Conservation (phyloP, 345 rosid genomes). For the Euphorbia lathyris region DNA sequence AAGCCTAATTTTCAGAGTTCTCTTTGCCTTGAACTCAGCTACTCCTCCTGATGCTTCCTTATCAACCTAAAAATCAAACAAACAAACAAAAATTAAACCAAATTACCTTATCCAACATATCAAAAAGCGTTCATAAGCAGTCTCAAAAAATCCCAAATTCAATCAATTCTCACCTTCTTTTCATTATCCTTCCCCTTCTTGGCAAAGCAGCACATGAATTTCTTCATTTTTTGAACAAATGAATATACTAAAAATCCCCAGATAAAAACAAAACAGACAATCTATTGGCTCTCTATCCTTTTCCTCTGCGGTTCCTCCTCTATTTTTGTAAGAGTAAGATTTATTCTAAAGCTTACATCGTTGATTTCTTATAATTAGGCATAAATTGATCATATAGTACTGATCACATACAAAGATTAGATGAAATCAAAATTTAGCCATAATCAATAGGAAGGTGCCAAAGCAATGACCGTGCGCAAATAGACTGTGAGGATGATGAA, state of each 20-base stretch:
- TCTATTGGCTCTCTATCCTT: not conserved
- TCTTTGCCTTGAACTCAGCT: slow-evolving; percentile 25
- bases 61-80: slow-evolving; percentile 32
- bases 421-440: slow-evolving; percentile 45
- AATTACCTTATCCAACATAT: not conserved
- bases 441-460: slow-evolving; percentile 73
- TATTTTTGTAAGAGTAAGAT: too few species aligned
- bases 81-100: slow-evolving; percentile 4
- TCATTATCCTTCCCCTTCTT: slow-evolving; percentile 39
- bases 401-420: slow-evolving; percentile 18
- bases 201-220: slow-evolving; percentile 43
- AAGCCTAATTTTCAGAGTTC: slow-evolving; percentile 43
- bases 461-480: slow-evolving; percentile 31
- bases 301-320: not conserved
- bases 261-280: not conserved
- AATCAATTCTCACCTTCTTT: slow-evolving; percentile 38
- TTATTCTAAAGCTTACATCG: slow-evolving; percentile 32
- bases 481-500: slow-evolving; percentile 8
- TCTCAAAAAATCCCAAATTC: not conserved
- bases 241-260: slow-evolving; percentile 10
- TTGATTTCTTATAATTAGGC: slow-evolving; percentile 13
- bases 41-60: slow-evolving; percentile 26
- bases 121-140: not conserved
- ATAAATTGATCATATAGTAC: not conserved
- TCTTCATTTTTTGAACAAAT: slow-evolving; percentile 41